Conservation (phyloP, 352 stramenopile species). For the Globisporangium sylvaticum region DNA sequence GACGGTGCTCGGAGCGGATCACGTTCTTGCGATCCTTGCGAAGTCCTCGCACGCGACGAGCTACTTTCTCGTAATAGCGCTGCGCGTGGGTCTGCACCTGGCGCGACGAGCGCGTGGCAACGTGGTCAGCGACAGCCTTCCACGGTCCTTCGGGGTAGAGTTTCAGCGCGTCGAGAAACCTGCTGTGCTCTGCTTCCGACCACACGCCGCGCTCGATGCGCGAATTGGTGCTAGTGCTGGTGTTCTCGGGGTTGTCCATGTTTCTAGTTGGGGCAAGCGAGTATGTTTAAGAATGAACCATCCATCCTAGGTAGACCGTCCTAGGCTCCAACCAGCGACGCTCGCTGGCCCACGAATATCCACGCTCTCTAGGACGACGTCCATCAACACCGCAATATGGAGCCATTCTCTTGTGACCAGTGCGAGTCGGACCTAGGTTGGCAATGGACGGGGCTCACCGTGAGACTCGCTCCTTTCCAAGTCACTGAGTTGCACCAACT, state of each 20-base stretch:
- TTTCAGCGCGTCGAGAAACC: constrained; percentile 31
- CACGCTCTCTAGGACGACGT: neutral
- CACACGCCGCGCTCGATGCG: constrained; percentile 11
- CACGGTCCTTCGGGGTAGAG: constrained; percentile 30
- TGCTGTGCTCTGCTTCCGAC: constrained; percentile 24
- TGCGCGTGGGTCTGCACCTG: constrained; percentile 40
- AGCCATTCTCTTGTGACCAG: too few species aligned
- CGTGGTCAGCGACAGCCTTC: constrained; percentile 28
- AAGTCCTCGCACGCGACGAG: constrained; percentile 45
- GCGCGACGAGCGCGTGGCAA: constrained; percentile 38
- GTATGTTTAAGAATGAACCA: neutral
- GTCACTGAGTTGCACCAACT: neutral
- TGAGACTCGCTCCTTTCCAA: neutral
- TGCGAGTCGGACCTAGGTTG: neutral
- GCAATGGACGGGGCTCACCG: neutral
- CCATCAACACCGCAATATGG: neutral
- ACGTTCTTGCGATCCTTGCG: constrained; percentile 54
- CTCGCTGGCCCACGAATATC: neutral
- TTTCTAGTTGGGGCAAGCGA: neutral
- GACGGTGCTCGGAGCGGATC: constrained; percentile 41
- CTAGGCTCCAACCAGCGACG: neutral
- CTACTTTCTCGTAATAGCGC: neutral
- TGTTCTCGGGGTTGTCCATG: neutral
- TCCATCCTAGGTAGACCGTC: neutral
- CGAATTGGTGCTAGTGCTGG: neutral